A percentile compares a stretch with the other conserved stretches of the same genome.
These are phyloP conservation scores for Crithidia mellificae DNA, from an alignment of 208 protist genomes.

Conservation along the genomic window DNA sequence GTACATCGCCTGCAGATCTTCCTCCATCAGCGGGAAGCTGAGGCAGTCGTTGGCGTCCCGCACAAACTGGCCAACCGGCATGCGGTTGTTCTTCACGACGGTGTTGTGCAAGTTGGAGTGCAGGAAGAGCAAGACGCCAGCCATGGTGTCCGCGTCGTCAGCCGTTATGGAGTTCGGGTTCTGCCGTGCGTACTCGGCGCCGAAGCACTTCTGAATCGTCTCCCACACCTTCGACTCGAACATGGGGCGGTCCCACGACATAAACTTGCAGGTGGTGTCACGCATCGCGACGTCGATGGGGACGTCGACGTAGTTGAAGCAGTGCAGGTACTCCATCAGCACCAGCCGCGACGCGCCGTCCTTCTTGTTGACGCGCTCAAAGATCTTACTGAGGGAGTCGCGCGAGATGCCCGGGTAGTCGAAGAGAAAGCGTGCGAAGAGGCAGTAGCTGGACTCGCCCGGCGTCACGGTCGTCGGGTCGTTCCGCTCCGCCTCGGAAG, in stretches of 20 bases:
- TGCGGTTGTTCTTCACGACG: slow-evolving; percentile 47
- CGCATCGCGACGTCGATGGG: slow-evolving; percentile 86
- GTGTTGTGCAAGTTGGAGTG: slow-evolving; percentile 87
- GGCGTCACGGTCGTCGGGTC: slow-evolving; percentile 15
- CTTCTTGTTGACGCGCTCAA: slow-evolving; percentile 74
- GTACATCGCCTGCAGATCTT: slow-evolving; percentile 79
- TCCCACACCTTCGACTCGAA: slow-evolving; percentile 89
- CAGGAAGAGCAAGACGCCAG: slow-evolving; percentile 86
- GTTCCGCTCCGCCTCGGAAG: slow-evolving; percentile 27
- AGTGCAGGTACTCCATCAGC: slow-evolving; percentile 70
- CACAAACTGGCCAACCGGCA: slow-evolving; percentile 68
- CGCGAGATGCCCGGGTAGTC: slow-evolving; percentile 68
- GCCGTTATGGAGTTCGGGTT: slow-evolving; percentile 67
- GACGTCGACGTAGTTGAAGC: slow-evolving; percentile 68
- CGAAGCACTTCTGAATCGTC: slow-evolving; percentile 76
- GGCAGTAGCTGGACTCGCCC: slow-evolving; percentile 37
- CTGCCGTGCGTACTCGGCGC: slow-evolving; percentile 74
- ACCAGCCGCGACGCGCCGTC: slow-evolving; percentile 53
- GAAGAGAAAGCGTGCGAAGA: slow-evolving; percentile 76
- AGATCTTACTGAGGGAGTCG: slow-evolving; percentile 66
- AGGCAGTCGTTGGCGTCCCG: slow-evolving; percentile 71
- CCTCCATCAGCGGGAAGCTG: slow-evolving; percentile 59
- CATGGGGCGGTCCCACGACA: slow-evolving; percentile 88
- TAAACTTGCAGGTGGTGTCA: slow-evolving; percentile 87
- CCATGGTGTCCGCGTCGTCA: slow-evolving; percentile 79